Evolutionary conservation across 495 filamentous ascomycete species (phyloP).

Genomic region (Endocarpon pusillum): DNA sequence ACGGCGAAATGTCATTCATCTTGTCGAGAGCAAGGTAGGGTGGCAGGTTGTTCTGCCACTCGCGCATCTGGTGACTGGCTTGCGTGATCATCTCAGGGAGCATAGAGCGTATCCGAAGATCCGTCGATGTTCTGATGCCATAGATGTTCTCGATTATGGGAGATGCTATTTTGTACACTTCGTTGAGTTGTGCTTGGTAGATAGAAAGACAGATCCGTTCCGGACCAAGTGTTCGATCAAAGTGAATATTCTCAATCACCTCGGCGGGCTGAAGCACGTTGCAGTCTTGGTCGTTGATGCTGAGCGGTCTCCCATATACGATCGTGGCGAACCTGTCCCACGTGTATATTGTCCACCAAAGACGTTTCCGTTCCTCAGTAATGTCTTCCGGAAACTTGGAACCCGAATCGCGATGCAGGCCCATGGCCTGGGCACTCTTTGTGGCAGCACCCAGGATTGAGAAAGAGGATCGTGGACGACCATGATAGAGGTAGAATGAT

Average conservation of each 20-base stretch:
- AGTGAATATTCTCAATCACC: conserved; percentile 12
- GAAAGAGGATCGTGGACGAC: conserved; percentile 19
- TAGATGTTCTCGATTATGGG: conserved; percentile 16
- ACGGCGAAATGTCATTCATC: conserved; percentile 9
- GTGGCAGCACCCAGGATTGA: conserved; percentile 20
- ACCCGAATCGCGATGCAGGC: conserved; percentile 14
- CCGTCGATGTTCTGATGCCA: conserved; percentile 14
- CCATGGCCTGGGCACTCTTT: conserved; percentile 19
- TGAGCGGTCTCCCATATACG: conserved; percentile 18
- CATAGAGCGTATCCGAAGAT: too few relatives aligned
- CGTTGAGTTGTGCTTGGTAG: conserved; percentile 19
- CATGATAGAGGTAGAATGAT: conserved; percentile 20
- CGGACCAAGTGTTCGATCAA: conserved; percentile 2
- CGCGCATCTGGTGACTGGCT: conserved; percentile 11
- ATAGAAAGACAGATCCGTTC: conserved; percentile 15
- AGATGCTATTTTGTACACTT: conserved; percentile 18
- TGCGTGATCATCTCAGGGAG: conserved; percentile 9
- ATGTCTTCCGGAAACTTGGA: conserved; percentile 11
- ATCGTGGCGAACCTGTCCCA: conserved; percentile 23
- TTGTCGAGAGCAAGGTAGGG: conserved; percentile 11
- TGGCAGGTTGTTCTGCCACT: conserved; percentile 13
- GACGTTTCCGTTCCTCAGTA: conserved; percentile 19
- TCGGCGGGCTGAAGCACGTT: conserved; percentile 18
- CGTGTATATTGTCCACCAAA: conserved; percentile 24
- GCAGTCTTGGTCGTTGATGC: conserved; percentile 21